A percentile compares a stretch with the other conserved stretches of the same genome.
These are phyloP conservation scores for Hypoxylon sp. DNA, from an alignment of 2,329 filamentous ascomycete genomes.

Conservation along the genomic window DNA sequence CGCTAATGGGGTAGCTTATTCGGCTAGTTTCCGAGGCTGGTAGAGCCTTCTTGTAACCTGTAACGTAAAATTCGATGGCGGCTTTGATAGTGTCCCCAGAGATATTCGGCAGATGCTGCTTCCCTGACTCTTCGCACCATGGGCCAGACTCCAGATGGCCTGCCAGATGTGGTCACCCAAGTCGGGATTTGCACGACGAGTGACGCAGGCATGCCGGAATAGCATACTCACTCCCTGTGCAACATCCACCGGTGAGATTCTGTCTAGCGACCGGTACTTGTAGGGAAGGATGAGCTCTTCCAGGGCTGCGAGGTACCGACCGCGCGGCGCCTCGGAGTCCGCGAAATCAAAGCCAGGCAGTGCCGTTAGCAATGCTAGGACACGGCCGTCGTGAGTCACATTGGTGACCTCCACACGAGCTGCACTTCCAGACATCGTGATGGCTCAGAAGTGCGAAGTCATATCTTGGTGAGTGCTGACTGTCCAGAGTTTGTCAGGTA, in stretches of 20 bases:
- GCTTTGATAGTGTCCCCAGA: not conserved
- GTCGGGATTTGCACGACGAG: not conserved
- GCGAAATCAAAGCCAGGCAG: not conserved
- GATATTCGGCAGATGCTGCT: not conserved
- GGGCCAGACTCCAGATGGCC: not conserved
- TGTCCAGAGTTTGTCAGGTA: too few relatives aligned
- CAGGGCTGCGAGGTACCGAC: not conserved
- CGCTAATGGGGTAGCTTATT: too few relatives aligned
- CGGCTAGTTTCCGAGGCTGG: not conserved
- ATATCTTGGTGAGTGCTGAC: not conserved
- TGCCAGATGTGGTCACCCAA: not conserved
- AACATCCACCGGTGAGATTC: not conserved
- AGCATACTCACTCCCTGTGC: not conserved
- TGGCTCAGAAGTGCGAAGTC: not conserved
- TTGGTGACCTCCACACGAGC: not conserved
- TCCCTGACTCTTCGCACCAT: not conserved
- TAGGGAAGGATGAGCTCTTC: not conserved
- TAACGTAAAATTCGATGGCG: not conserved
- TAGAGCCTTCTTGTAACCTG: not conserved
- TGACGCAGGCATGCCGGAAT: not conserved
- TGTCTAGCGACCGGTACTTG: not conserved
- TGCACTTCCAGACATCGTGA: not conserved
- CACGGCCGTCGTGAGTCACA: not conserved
- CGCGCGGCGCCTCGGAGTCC: not conserved
- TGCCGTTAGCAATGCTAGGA: not conserved